phyloP scores from a whole-genome alignment of 768 basidiomycete species.

The Steccherinum ochraceum region DNA sequence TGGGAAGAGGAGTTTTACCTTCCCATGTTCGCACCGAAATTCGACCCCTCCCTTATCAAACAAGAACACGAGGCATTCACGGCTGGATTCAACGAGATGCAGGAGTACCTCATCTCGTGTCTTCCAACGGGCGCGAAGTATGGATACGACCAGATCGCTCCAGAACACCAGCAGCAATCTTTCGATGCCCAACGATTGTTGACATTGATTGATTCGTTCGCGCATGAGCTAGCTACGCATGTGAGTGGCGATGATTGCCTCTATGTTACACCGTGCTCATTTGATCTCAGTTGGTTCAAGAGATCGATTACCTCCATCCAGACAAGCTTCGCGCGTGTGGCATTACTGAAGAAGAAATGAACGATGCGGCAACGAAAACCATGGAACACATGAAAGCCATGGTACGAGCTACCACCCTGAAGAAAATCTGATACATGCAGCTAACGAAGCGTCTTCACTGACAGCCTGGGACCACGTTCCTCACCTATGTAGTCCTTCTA shows the following conservation, averaged over 20 bases:
- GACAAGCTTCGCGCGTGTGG: not conserved
- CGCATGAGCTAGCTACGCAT: not conserved
- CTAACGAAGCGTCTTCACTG: not conserved
- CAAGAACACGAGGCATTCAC: conserved; percentile 4
- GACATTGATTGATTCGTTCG: not conserved
- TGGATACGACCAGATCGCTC: conserved; percentile 1
- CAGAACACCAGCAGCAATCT: not conserved
- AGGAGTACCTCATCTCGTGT: conserved; percentile 4
- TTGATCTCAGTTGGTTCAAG: conserved; percentile 1
- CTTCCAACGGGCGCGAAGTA: not conserved
- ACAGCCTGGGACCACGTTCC: conserved; percentile 8
- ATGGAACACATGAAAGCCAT: not conserved
- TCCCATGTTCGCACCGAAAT: conserved; percentile 1
- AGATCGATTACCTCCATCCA: conserved; percentile 1
- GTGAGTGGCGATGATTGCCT: not conserved
- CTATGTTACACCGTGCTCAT: not conserved
- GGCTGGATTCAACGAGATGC: not conserved
- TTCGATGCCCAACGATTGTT: not conserved
- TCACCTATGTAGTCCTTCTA: conserved; percentile 6
- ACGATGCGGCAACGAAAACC: not conserved
- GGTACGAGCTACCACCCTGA: not conserved
- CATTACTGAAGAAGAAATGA: not conserved
- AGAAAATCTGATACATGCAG: not conserved
- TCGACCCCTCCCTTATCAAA: not conserved
- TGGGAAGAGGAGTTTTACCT: conserved; percentile 2